Percentiles rank a stretch among this genome's conserved stretches.
Evolutionary conservation across 2,329 filamentous ascomycete species (phyloP).

Genomic region (Diplocarpon mali): DNA sequence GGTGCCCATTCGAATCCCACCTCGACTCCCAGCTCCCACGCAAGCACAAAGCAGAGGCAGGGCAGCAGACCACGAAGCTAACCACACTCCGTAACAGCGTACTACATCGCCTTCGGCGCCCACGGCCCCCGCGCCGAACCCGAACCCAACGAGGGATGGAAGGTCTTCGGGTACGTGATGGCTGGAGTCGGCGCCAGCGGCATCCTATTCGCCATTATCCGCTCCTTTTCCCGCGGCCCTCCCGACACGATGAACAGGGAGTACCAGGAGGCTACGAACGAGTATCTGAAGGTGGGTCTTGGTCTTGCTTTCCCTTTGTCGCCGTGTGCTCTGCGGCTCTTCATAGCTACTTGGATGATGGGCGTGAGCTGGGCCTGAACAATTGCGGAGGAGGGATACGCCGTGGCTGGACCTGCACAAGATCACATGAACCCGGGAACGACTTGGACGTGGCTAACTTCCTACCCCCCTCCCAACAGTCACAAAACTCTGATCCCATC

Average conservation of each 20-base stretch:
- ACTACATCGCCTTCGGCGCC: slow-evolving; percentile 97
- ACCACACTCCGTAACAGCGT: slow-evolving; percentile 48
- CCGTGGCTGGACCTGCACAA: too few relatives aligned
- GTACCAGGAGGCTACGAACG: slow-evolving; percentile 91
- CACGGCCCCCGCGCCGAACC: slow-evolving; percentile 81
- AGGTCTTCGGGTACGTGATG: slow-evolving; percentile 62
- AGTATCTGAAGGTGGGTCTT: slow-evolving; percentile 73
- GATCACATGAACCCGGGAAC: too few relatives aligned
- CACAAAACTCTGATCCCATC: slow-evolving; percentile 77
- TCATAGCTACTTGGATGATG: too few relatives aligned
- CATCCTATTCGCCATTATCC: slow-evolving; percentile 60
- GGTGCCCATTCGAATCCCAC: too few relatives aligned
- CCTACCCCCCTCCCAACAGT: slow-evolving; percentile 36
- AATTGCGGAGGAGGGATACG: background rate
- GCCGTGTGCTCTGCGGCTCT: background rate
- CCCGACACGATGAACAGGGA: slow-evolving; percentile 92
- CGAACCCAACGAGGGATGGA: slow-evolving; percentile 76
- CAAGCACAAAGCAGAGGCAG: too few relatives aligned
- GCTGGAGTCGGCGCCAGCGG: slow-evolving; percentile 57
- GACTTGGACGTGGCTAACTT: background rate
- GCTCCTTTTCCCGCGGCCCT: slow-evolving; percentile 57
- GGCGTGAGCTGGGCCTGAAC: background rate
- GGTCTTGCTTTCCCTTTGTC: background rate
- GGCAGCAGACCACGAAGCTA: too few relatives aligned
- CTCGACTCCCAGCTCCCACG: too few relatives aligned